These are phyloP conservation scores for Gossypium davidsonii DNA, from an alignment of 441 rosid species.

Conservation along the genomic window DNA sequence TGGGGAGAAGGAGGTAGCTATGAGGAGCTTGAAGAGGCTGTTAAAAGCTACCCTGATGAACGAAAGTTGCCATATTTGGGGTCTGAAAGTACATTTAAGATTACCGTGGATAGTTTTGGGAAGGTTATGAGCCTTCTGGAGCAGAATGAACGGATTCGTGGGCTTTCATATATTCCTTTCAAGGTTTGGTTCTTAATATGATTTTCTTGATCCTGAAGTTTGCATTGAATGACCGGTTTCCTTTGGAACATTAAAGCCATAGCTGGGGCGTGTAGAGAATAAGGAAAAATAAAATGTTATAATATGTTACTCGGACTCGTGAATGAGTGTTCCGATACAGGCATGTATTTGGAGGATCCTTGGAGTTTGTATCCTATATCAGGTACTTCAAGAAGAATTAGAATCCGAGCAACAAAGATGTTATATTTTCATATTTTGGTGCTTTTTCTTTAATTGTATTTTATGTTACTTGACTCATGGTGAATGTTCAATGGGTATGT, in stretches of 20 bases:
- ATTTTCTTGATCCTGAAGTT: conserved; percentile 64
- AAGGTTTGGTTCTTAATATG: conserved; percentile 71
- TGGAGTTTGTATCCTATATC: too few relatives aligned
- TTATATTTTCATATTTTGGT: not conserved
- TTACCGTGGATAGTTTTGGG: conserved; percentile 83
- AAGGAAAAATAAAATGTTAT: not conserved
- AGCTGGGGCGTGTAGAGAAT: not conserved
- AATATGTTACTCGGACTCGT: not conserved
- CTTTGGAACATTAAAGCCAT: not conserved
- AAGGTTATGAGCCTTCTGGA: conserved; percentile 70
- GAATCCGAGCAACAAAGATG: not conserved
- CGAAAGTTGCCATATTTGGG: conserved; percentile 61
- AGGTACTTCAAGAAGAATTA: not conserved
- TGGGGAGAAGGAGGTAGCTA: conserved; percentile 87
- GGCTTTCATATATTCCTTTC: conserved; percentile 70
- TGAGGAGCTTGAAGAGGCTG: conserved; percentile 64
- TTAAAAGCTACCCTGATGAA: conserved; percentile 61
- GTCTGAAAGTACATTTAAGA: conserved; percentile 57
- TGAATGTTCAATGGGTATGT: not conserved
- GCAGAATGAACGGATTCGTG: conserved; percentile 62
- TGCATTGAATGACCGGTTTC: conserved; percentile 33
- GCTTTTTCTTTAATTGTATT: not conserved
- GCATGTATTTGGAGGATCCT: not conserved
- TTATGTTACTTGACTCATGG: not conserved
- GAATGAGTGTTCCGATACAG: not conserved